Evolutionary conservation across 2,329 filamentous ascomycete genomes (phyloP), one percentile per base, ranked within the genome.

Genomic region (Sclerotinia borealis): DNA sequence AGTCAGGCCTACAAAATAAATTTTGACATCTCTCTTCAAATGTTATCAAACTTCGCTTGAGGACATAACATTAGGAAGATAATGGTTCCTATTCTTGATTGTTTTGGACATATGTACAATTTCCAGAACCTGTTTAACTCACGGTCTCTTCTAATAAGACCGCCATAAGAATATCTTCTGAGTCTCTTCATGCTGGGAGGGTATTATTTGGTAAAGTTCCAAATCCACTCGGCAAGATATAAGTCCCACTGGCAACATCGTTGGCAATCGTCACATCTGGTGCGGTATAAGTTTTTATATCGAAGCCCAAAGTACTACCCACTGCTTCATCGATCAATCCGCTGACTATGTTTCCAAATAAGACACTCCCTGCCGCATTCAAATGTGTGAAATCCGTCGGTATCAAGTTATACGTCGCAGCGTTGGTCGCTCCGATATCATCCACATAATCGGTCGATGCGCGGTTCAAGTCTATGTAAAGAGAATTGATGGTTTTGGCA

Each of bases 321-420:
- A 62, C 31, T 17, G 51, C 34, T 2, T 7, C 7, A 9, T 25
- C 25, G 15, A 71, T 64, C 67, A 82, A 69, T 64, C 76, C 74
- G 25, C 76, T 77, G 45, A 82, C 79, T 55, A 83, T 73, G 37
- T 77, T 76, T 4, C 78, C 76, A 72, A 83, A 82, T 2, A 82
- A 74, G 7, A 77, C 70, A 36, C 75, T 76, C 0, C 79, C 80
- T 61, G 74, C 73, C 4, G 70, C 68, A 66, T 80, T 82, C 59
- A 82, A 59, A 74, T 83, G 80, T 5, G 80, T 82, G 41, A 74
- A 69, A 69, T 88, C 85, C 4, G 71, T 74, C 2, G 75, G 66
- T 6, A 69, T 70, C 25, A 76, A 63, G 64, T 82, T 80, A 62
- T 82, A 82, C 34, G 68, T 73, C 34, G 72, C 73, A 2, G 77